phyloP scores from a whole-genome alignment of 768 basidiomycete genomes.

The Tubosaeta sp. region DNA sequence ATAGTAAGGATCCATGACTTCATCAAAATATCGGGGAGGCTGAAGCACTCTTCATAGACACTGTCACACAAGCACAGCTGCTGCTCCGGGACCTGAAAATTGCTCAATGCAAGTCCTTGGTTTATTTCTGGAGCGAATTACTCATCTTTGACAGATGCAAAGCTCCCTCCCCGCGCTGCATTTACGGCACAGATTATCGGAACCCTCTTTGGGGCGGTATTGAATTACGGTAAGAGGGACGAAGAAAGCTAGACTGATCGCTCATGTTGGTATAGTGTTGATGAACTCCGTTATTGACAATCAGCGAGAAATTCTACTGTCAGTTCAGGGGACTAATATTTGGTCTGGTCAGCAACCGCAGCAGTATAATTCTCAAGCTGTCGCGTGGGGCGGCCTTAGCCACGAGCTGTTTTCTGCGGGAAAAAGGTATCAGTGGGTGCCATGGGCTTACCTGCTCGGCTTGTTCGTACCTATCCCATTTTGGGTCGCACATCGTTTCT shows the following conservation, averaged over 20 bases:
- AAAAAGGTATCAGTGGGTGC: slow-evolving; percentile 38
- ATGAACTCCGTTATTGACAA: slow-evolving; percentile 56
- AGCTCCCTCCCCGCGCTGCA: slow-evolving; percentile 64
- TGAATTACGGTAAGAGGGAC: slow-evolving; percentile 58
- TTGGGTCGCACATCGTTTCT: slow-evolving; percentile 36
- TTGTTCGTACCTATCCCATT: slow-evolving; percentile 39
- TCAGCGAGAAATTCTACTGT: slow-evolving; percentile 50
- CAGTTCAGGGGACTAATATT: slow-evolving; percentile 46
- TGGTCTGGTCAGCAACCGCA: slow-evolving; percentile 32
- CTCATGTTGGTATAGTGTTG: slow-evolving; percentile 27
- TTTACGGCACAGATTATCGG: slow-evolving; percentile 55
- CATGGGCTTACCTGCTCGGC: slow-evolving; percentile 34
- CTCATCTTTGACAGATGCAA: slow-evolving; percentile 36
- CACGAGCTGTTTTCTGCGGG: slow-evolving; percentile 31
- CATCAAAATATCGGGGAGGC: slow-evolving; percentile 38
- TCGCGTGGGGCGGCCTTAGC: slow-evolving; percentile 40
- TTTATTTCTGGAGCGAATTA: slow-evolving; percentile 33
- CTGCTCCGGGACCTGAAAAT: slow-evolving; percentile 57
- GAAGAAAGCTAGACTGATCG: slow-evolving; percentile 39
- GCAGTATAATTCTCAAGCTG: slow-evolving; percentile 31
- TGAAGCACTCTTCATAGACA: slow-evolving; percentile 36
- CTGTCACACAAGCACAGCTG: slow-evolving; percentile 45
- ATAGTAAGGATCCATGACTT: slow-evolving; percentile 31
- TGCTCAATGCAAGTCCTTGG: slow-evolving; percentile 17
- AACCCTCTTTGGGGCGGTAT: slow-evolving; percentile 24